phyloP scores from a whole-genome alignment of 257 asterid species.

The Solanum bulbocastanum region DNA sequence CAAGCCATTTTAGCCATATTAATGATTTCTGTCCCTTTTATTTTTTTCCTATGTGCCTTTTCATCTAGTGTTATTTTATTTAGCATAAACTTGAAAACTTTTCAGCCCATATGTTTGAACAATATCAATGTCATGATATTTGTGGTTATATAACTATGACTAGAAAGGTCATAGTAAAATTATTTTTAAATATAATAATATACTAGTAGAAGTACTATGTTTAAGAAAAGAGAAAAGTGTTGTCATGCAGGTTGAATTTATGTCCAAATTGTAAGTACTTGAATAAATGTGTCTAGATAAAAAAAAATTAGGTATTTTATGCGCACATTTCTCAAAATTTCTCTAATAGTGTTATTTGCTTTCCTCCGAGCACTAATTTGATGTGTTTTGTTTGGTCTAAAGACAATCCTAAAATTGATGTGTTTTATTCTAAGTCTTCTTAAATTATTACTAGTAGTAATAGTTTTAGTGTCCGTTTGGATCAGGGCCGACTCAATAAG shows the following conservation, averaged over 20 bases:
- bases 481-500: too few species aligned
- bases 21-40: neutral
- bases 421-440: too few species aligned
- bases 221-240: too few species aligned
- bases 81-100: neutral
- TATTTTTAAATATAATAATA: too few species aligned
- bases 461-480: too few species aligned
- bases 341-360: neutral
- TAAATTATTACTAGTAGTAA: too few species aligned
- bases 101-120: neutral
- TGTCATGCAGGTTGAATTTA: too few species aligned
- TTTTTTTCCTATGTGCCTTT: neutral
- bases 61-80: neutral
- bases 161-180: neutral
- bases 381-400: too few species aligned
- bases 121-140: neutral
- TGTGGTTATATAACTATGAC: neutral
- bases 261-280: neutral
- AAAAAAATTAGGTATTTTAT: too few species aligned
- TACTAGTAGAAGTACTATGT: too few species aligned
- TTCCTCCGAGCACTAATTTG: neutral
- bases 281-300: neutral
- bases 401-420: too few species aligned
- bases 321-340: too few species aligned
- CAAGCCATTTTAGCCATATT: neutral